Base-by-base conservation (phyloP, 495 filamentous ascomycete genomes). In the Parathielavia hyrcaniae region DNA sequence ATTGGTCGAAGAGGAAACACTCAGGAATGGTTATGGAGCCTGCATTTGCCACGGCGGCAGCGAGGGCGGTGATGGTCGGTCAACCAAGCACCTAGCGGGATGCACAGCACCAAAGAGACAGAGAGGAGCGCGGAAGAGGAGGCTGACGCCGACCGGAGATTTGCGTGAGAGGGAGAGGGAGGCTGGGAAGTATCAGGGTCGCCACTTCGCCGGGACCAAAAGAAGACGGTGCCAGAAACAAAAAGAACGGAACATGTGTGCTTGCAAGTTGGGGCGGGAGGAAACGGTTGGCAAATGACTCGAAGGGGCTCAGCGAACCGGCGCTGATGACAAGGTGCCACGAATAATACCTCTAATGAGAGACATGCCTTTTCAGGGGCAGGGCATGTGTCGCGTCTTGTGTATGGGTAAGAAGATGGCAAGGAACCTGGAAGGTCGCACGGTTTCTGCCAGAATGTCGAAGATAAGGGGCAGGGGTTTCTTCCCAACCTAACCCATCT, bases 11-110 rank as follows among this genome's bases (percentile, higher is more conserved):
- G 36, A 54, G 56, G 39, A 65, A n/a, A 50, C 44, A 64, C 62
- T 71, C 71, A 72, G 61, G 71, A 73, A 69, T 64, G 73, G 41
- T 71, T 59, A 72, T 63, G 67, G 68, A 73, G 68, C 69, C 76
- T 78, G 71, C 62, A 69, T 64, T 71, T 66, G 70, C 66, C 67
- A 70, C 36, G 64, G n/a, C 26, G 63, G 58, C 50, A 53, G 64
- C 63, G 67, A 68, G 63, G n/a, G 69, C 67, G 36, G 60, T 46
- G 62, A 67, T 58, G 70, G 74, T 77, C 68, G 76, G 73, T 30
- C 72, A 70, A 70, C 71, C 70, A 62, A 59, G 65, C 71, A 70
- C 71, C 69, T 69, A 61, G 35, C 50, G 39, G 43, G 50, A 67
- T 62, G 65, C 67, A 65, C 63, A 64, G 65, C 70, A 70, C 68